Evolutionary conservation across 1,139 yeast species (phyloP), one percentile per base, ranked within the genome.

Genomic region (Taphrina populina): DNA sequence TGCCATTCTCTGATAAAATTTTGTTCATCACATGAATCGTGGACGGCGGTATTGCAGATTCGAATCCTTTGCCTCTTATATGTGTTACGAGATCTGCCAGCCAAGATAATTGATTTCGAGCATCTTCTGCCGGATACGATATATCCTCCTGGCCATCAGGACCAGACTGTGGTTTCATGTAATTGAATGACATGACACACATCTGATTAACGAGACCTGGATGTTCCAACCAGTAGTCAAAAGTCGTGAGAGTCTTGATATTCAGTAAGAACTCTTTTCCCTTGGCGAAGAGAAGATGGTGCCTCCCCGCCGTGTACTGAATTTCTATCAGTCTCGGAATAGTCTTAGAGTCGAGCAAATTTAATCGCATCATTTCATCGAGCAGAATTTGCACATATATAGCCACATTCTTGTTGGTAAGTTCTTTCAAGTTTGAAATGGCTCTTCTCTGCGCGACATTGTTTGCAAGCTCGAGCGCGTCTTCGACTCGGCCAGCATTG

Each of bases 401-500:
- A 4, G 47, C 13, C 2, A 30, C 30, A 10, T 43, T 43, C 10
- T 11, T 2, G 19, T 43, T 43, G 36, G 8, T 43, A 21, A 43
- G 13, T 13, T 43, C 47, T 7, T 7, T 17, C 4, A 17, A 17
- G 11, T 29, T 26, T 10, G 19, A 24, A n/a, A 43, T 21, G 11
- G 37, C 37, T 10, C 47, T 35, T 11, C 47, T 29, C 4, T 43
- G 37, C 7, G 37, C 47, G 17, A 30, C 19, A 17, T 8, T 10
- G 10, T 30, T 26, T n/a, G 33, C 29, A 17, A 49, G 17, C 11
- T 23, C 30, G 17, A 37, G n/a, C 7, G 39, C 36, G 7, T 13
- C 46, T n/a, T 39, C 27, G n/a, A 13, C 2, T 15, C 44, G 45
- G 3, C 54, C 54, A 15, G 54, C 54, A 4, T 32, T 40, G 21